Conservation (phyloP, 2,329 filamentous ascomycete genomes). For the Penicillium sp. region DNA sequence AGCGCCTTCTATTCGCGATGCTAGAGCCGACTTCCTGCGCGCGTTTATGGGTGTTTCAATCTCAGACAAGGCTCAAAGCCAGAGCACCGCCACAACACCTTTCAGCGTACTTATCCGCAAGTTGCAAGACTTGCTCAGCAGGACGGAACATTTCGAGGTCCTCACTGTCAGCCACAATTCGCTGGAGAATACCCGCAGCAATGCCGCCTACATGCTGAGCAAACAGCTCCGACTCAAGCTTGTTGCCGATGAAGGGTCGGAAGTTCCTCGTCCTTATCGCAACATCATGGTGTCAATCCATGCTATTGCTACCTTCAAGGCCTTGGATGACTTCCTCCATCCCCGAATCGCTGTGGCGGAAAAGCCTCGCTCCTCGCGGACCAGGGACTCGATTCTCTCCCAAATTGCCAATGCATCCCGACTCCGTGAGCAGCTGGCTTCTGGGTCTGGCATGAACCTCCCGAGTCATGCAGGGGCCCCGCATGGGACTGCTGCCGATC, state of each 20-base stretch:
- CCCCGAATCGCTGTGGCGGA: constrained; percentile 83
- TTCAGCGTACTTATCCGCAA: constrained; percentile 93
- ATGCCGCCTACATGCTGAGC: constrained; percentile 90
- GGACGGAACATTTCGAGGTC: constrained; percentile 97
- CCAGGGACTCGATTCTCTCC: constrained; percentile 64
- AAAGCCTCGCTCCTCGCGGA: constrained; percentile 63
- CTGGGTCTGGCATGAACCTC: constrained; percentile 17
- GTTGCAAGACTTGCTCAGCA: constrained; percentile 90
- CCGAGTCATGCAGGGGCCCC: constrained; percentile 17
- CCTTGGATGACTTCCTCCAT: constrained; percentile 90
- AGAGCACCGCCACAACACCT: constrained; percentile 70
- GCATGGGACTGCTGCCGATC: constrained; percentile 40
- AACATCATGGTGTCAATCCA: constrained; percentile 99
- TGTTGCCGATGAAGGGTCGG: constrained; percentile 79
- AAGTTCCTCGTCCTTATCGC: constrained; percentile 81
- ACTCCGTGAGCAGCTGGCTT: constrained; percentile 53
- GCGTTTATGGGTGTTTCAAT: constrained; percentile 82
- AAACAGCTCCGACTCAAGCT: constrained; percentile 91
- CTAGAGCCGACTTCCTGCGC: constrained; percentile 81
- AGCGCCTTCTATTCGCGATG: constrained; percentile 46
- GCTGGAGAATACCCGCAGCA: constrained; percentile 85
- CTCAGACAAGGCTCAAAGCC: constrained; percentile 58
- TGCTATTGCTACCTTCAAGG: constrained; percentile 96
- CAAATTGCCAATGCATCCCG: constrained; percentile 70
- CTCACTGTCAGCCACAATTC: constrained; percentile 92